Base-by-base conservation (phyloP, 2,329 filamentous ascomycete species). In the Aspergillus udagawae region DNA sequence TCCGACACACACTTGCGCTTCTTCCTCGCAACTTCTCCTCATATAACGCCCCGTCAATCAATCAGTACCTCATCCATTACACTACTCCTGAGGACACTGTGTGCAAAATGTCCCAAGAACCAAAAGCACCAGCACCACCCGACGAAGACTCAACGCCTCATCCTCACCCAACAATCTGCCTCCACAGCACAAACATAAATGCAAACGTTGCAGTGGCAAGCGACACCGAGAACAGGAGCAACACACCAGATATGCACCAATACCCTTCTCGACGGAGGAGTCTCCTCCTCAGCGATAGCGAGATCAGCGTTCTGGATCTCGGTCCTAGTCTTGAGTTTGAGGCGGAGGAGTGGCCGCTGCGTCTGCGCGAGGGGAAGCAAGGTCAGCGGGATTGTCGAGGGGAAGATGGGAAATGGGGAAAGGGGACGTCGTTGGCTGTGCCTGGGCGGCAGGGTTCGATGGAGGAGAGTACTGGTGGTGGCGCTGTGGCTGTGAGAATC, bases 251-350 rank as follows among this genome's bases (percentile, higher is more conserved):
- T 21, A 6, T 21, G 20, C 10, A 49, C 17, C 9, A 47, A 35
- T 38, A 52, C 35, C 25, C 48, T 29, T 44, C 51, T 5, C 53
- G 56, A 28, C 45, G 54, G 29, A 52, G 47, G 10, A 49, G 23
- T 23, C 51, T 57, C 27, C 45, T 57, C 9, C 52, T 58, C 7
- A 65, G 61, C 35, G 65, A 70, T 17, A 67, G 63, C 25, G 66
- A 69, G 4, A 68, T 70, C 56, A 68, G 65, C 28, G 41, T 60
- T 4, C 59, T 70, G 1, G 68, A 70, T 51, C 52, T 70, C 1
- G 66, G 67, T 1, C 65, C 66, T 0, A 60, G 61, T 35, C 28
- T 65, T 9, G 38, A 42, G 42, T 45, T 45, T 45, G 42, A 44
- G n/a, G n/a, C 20, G n/a, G 20, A 45, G 10, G 42, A 23, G 42